phyloP scores from a whole-genome alignment of 129 eudicot genomes.

The Cynara cardunculus region DNA sequence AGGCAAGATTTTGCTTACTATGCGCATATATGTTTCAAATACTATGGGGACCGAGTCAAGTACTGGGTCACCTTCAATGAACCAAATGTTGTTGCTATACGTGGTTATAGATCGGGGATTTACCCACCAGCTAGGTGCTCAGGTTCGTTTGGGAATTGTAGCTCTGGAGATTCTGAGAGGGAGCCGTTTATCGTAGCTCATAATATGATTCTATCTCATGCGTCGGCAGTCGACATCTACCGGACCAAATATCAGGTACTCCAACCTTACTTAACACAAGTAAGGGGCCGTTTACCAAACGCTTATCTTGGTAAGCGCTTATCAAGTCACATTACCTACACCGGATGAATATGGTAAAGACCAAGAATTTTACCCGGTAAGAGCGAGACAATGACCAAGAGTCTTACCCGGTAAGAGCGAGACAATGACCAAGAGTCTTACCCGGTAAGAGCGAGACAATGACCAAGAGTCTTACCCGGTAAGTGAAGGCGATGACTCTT shows the following conservation, averaged over 20 bases:
- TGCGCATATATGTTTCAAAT: constrained; percentile 58
- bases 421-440: too few relatives aligned
- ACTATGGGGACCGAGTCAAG: constrained; percentile 62
- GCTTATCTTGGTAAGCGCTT: too few relatives aligned
- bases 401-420: too few relatives aligned
- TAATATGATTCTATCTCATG: constrained; percentile 64
- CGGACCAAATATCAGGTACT: constrained; percentile 60
- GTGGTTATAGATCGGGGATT: constrained; percentile 57
- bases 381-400: too few relatives aligned
- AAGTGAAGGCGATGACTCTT: too few relatives aligned
- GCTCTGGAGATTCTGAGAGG: constrained; percentile 56
- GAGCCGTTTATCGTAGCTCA: constrained; percentile 77
- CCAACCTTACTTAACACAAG: neutral
- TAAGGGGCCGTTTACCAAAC: too few relatives aligned
- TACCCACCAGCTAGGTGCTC: constrained; percentile 76
- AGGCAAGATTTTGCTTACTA: constrained; percentile 59
- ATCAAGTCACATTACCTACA: too few relatives aligned
- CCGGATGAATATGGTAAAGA: too few relatives aligned
- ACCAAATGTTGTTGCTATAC: constrained; percentile 55
- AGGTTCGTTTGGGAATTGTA: constrained; percentile 52
- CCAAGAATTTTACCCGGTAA: too few relatives aligned
- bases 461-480: too few relatives aligned
- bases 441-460: too few relatives aligned
- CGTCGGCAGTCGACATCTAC: constrained; percentile 49
- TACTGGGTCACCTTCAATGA: constrained; percentile 72